phyloP scores from a whole-genome alignment of 805 yeast species.

The Saturnispora diversa region DNA sequence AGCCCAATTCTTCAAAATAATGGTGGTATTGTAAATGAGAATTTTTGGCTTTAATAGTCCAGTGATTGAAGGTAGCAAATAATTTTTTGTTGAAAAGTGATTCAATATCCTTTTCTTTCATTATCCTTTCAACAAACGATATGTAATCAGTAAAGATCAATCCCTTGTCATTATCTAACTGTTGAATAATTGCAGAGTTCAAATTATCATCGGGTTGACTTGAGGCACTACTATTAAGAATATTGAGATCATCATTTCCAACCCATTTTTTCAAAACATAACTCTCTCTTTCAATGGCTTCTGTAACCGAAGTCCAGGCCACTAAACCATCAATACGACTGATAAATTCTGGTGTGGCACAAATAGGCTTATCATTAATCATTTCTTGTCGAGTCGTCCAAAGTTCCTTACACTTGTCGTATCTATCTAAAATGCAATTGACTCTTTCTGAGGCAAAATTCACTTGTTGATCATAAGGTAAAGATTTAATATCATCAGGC shows the following conservation, averaged over 20 bases:
- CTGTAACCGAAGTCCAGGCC: conserved; percentile 76
- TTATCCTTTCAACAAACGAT: conserved; percentile 72
- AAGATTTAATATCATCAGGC: conserved; percentile 21
- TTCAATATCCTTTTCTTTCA: conserved; percentile 73
- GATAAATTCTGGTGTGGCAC: conserved; percentile 55
- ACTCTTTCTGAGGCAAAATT: conserved; percentile 43
- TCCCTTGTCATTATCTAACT: conserved; percentile 9
- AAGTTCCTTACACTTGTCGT: conserved; percentile 59
- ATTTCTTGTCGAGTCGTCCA: conserved; percentile 79
- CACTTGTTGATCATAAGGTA: conserved; percentile 22
- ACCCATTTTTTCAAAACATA: conserved; percentile 67
- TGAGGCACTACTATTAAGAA: conserved; percentile 25
- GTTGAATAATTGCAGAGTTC: not conserved
- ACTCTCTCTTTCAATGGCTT: conserved; percentile 56
- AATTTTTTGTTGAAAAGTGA: conserved; percentile 63
- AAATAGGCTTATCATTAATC: conserved; percentile 68
- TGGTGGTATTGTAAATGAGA: conserved; percentile 56
- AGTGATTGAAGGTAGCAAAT: conserved; percentile 62
- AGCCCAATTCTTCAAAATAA: conserved; percentile 54
- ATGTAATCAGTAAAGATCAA: conserved; percentile 50
- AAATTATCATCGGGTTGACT: not conserved
- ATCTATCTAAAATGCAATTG: conserved; percentile 45
- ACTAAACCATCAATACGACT: conserved; percentile 65
- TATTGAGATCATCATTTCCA: conserved; percentile 72
- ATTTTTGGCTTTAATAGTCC: conserved; percentile 75